Conservation (phyloP, 73 alveolate species). For the Uronychia setigera region DNA sequence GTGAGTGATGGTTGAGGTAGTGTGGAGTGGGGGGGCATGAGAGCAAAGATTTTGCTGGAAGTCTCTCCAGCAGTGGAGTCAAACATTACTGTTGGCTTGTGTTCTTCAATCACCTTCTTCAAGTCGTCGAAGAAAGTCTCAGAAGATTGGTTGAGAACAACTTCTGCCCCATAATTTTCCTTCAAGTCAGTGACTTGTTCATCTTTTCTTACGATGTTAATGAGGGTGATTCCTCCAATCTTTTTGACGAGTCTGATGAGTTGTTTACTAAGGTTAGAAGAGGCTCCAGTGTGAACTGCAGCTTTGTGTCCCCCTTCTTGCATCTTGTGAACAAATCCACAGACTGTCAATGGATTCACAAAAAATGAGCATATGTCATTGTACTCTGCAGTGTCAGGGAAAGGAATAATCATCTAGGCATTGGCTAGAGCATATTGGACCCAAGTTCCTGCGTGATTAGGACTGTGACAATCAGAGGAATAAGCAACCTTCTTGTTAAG, state of each 20-base stretch:
- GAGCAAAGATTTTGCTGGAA: slow-evolving; percentile 57
- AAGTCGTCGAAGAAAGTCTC: slow-evolving; percentile 71
- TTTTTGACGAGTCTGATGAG: slow-evolving; percentile 51
- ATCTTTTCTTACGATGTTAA: slow-evolving; percentile 74
- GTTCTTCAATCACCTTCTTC: slow-evolving; percentile 39
- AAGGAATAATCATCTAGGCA: slow-evolving; percentile 36
- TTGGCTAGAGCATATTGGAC: slow-evolving; percentile 56
- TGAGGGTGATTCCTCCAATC: slow-evolving; percentile 53
- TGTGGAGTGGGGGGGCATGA: slow-evolving; percentile 60
- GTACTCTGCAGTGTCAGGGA: slow-evolving; percentile 55
- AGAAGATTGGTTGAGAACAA: slow-evolving; percentile 58
- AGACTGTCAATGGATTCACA: slow-evolving; percentile 79
- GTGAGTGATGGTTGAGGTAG: too few relatives aligned
- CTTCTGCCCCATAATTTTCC: slow-evolving; percentile 62
- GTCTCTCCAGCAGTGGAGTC: slow-evolving; percentile 79
- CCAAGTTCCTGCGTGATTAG: slow-evolving; percentile 60
- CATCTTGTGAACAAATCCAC: slow-evolving; percentile 33
- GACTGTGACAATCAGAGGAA: background rate
- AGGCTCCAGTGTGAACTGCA: slow-evolving; percentile 77
- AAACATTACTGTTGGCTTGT: slow-evolving; percentile 68
- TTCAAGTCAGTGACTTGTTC: slow-evolving; percentile 57
- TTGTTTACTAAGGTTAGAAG: slow-evolving; percentile 81
- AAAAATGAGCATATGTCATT: slow-evolving; percentile 51
- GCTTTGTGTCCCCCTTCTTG: slow-evolving; percentile 63
- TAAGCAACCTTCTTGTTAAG: slow-evolving; percentile 71